These are phyloP conservation scores for Lanmaoa rubissima DNA, from an alignment of 768 basidiomycete species.

Conservation along the genomic window DNA sequence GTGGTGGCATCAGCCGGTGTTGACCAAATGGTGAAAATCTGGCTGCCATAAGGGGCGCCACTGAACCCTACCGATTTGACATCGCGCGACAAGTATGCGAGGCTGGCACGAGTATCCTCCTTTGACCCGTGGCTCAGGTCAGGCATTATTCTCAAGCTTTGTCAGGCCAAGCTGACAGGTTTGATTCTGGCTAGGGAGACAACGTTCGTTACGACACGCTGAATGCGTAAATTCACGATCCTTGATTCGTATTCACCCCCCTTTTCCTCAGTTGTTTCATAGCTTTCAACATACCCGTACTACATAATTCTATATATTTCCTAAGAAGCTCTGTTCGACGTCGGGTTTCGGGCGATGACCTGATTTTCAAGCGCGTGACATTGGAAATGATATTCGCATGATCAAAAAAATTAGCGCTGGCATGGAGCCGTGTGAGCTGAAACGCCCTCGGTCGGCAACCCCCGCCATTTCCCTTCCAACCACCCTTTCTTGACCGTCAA, in stretches of 20 bases:
- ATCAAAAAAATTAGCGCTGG: not conserved
- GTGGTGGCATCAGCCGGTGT: constrained; percentile 69
- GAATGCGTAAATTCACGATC: constrained; percentile 31
- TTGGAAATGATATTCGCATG: not conserved
- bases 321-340: no score
- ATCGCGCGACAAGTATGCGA: constrained; percentile 7
- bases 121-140: constrained; percentile 17
- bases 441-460: constrained; percentile 25
- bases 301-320: constrained; percentile 32
- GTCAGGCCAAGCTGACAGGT: constrained; percentile 8
- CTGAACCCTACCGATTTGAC: not conserved
- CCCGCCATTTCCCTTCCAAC: constrained; percentile 31
- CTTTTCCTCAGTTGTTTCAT: constrained; percentile 19
- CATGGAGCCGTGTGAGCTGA: constrained; percentile 24
- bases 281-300: constrained; percentile 34
- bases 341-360: not conserved
- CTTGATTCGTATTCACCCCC: constrained; percentile 18
- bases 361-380: constrained; percentile 4
- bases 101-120: constrained; percentile 14
- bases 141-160: constrained; percentile 1
- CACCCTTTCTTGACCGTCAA: constrained; percentile 4
- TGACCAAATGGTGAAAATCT: constrained; percentile 65
- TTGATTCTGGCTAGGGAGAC: constrained; percentile 1
- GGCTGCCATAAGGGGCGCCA: constrained; percentile 47
- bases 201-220: constrained; percentile 29